These are phyloP conservation scores for Syzygium aromaticum DNA, from an alignment of 345 rosid species.

Conservation along the genomic window DNA sequence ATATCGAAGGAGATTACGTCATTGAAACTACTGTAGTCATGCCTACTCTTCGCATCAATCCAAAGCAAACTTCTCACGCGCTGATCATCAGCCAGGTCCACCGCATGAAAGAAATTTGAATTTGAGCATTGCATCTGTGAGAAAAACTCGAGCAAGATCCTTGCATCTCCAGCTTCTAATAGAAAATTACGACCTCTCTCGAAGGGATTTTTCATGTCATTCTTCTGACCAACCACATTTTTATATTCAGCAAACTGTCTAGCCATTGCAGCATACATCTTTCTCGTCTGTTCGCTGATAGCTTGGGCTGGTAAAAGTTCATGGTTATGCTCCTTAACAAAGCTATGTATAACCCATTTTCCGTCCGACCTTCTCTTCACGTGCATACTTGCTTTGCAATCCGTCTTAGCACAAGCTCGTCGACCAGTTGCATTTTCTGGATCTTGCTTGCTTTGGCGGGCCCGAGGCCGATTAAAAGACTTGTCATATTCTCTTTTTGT, in stretches of 20 bases:
- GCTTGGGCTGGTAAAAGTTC: constrained; percentile 65
- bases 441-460: constrained; percentile 45
- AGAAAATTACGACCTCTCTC: constrained; percentile 29
- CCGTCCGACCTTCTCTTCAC: constrained; percentile 58
- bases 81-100: constrained; percentile 46
- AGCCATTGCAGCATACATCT: constrained; percentile 58
- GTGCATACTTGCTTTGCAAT: constrained; percentile 70
- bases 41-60: constrained; percentile 57
- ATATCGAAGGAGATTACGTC: constrained; percentile 49
- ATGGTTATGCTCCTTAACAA: constrained; percentile 57
- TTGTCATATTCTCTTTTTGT: constrained; percentile 49
- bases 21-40: constrained; percentile 34
- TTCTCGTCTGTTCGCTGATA: constrained; percentile 53
- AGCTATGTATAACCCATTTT: constrained; percentile 53
- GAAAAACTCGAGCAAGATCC: constrained; percentile 35
- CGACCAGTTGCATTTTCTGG: constrained; percentile 46
- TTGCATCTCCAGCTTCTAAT: constrained; percentile 36
- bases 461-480: constrained; percentile 42
- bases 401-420: constrained; percentile 47
- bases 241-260: constrained; percentile 49
- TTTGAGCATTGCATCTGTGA: constrained; percentile 32
- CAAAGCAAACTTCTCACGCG: constrained; percentile 39
- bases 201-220: constrained; percentile 27
- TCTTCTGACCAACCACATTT: constrained; percentile 38
- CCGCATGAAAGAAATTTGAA: constrained; percentile 47